Evolutionary conservation across 345 rosid species (phyloP), one percentile per base, ranked within the genome.

Genomic region (Lepidium aucheri): DNA sequence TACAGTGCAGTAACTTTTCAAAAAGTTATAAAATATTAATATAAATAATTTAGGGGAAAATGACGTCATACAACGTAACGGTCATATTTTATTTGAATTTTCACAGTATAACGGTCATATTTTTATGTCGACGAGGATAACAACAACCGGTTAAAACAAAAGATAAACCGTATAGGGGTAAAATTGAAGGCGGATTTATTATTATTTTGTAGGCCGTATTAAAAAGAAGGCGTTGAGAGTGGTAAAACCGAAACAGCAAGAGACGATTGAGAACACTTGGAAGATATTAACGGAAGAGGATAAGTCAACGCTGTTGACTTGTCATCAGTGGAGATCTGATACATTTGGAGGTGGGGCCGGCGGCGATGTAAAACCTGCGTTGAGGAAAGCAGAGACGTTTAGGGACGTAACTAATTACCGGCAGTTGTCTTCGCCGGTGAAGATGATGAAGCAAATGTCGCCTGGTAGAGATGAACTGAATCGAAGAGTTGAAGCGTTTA

Each of bases 391-490:
- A 66, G 81, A 74, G 85, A 86, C 95, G 38, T 86, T 86, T 61
- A 77, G 60, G 70, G 95, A 86, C 71, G 66, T 87, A 67, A 84
- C 90, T 16, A 84, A 81, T 30, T 77, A 76, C 6, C 47, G 58
- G 43, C 76, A 73, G 69, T 24, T 35, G 74, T 38, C 56, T 38
- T 14, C 89, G 55, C 56, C 64, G 41, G 62, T 69, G 71, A 81
- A 65, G 82, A 67, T 81, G 65, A 75, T 78, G 64, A 80, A 76
- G 35, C 88, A 79, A 53, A 73, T 78, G 72, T 84, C 87, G 30
- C 79, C 82, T 70, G 76, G 83, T 69, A 81, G 80, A 43, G 97
- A 90, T 52, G 97, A 90, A 82, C 75, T 88, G 81, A 86, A 90
- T 67, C 80, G 81, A 14, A 83, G 90, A 63, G 92, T 80, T 0